Evolutionary conservation across 768 basidiomycete species (phyloP).

Genomic region (Terana coerulea): DNA sequence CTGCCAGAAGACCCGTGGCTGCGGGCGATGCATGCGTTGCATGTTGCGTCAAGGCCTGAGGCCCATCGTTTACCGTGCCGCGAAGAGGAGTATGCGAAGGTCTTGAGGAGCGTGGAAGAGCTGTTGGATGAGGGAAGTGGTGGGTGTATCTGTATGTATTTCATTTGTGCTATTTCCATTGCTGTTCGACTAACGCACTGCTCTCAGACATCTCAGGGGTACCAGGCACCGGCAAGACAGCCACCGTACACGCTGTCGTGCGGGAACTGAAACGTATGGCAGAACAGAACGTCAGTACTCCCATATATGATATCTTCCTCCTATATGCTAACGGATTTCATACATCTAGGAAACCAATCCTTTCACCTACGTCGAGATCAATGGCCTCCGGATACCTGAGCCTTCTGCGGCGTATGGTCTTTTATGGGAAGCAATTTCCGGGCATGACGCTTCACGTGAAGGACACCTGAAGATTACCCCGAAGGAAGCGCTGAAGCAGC

Average conservation of each 20-base stretch:
- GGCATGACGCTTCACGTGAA: constrained; percentile 59
- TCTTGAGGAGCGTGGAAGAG: constrained; percentile 75
- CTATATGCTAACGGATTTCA: neutral
- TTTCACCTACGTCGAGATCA: constrained; percentile 97
- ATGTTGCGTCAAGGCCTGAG: constrained; percentile 91
- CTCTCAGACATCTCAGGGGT: constrained; percentile 90
- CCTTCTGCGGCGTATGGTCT: constrained; percentile 89
- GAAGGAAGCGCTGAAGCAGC: constrained; percentile 78
- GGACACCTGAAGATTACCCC: constrained; percentile 65
- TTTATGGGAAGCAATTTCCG: constrained; percentile 91
- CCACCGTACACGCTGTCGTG: constrained; percentile 92
- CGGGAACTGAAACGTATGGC: constrained; percentile 89
- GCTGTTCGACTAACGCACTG: neutral
- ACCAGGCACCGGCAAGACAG: constrained; percentile 98
- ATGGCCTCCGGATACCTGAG: constrained; percentile 90
- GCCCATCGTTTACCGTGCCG: constrained; percentile 69
- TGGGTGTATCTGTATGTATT: constrained; percentile 84
- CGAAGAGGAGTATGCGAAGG: constrained; percentile 76
- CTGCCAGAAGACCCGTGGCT: constrained; percentile 78
- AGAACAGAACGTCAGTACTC: constrained; percentile 69
- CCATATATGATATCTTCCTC: neutral
- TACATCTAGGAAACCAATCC: constrained; percentile 77
- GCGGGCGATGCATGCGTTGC: constrained; percentile 84
- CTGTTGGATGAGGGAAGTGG: constrained; percentile 90
- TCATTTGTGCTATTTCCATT: neutral